A percentile compares a stretch with the other conserved stretches of the same genome.
phyloP scores from a whole-genome alignment of 768 basidiomycete genomes.

The Chalciporus chontae region DNA sequence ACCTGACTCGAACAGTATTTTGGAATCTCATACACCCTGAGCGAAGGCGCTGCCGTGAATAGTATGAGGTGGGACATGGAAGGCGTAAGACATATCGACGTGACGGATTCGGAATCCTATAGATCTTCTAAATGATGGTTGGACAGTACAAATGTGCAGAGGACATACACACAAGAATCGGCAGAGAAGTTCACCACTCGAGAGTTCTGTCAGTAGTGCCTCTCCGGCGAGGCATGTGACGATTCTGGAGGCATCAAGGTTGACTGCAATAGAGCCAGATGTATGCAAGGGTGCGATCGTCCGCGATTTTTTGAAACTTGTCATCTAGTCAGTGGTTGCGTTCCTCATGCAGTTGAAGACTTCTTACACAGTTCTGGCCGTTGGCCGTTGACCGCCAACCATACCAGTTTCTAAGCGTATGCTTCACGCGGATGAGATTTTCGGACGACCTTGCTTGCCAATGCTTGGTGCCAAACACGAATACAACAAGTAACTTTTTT shows the following conservation, averaged over 20 bases:
- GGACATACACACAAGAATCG: constrained; percentile 77
- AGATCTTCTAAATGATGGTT: neutral
- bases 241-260: constrained; percentile 72
- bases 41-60: constrained; percentile 76
- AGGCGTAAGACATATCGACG: constrained; percentile 78
- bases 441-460: no score
- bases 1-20: constrained; percentile 40
- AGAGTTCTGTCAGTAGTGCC: constrained; percentile 78
- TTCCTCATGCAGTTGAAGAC: neutral
- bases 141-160: neutral
- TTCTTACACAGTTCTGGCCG: constrained; percentile 43
- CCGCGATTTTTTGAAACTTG: constrained; percentile 73
- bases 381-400: constrained; percentile 31
- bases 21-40: constrained; percentile 84
- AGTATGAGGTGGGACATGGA: constrained; percentile 71
- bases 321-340: constrained; percentile 9
- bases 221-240: constrained; percentile 88
- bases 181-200: constrained; percentile 69
- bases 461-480: neutral
- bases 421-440: constrained; percentile 1
- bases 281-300: constrained; percentile 83
- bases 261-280: constrained; percentile 78
- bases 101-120: constrained; percentile 83
- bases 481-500: neutral
- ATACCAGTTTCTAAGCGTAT: constrained; percentile 6